phyloP scores from a whole-genome alignment of 108 stramenopile genomes.

The Hondaea fermentalgiana region DNA sequence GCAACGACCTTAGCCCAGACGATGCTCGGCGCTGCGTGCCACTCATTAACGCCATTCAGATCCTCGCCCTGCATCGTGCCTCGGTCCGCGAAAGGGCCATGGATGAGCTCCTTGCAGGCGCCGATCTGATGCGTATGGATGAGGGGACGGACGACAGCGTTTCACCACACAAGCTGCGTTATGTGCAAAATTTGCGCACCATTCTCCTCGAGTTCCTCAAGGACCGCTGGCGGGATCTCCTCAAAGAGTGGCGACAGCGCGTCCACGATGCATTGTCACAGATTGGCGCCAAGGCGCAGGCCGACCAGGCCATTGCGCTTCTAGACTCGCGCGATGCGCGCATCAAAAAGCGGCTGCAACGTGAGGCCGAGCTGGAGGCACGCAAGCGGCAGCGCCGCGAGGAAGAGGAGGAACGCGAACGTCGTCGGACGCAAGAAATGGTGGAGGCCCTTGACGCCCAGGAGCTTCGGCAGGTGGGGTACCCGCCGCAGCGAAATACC shows the following conservation, averaged over 20 bases:
- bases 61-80: not conserved
- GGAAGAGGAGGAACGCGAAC: not conserved
- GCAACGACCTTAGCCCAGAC: not conserved
- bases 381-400: not conserved
- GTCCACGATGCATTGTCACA: not conserved
- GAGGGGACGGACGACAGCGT: not conserved
- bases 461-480: not conserved
- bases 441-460: slow-evolving; percentile 7
- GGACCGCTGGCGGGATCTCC: not conserved
- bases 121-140: not conserved
- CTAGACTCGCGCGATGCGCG: not conserved
- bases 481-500: slow-evolving; percentile 11
- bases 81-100: not conserved
- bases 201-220: not conserved
- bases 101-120: not conserved
- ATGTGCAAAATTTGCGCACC: not conserved
- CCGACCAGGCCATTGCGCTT: not conserved
- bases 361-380: not conserved
- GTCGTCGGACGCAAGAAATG: not conserved
- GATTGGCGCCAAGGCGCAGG: not conserved
- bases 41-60: not conserved
- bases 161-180: not conserved
- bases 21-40: not conserved
- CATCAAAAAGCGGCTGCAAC: not conserved
- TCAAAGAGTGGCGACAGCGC: slow-evolving; percentile 1